Evolutionary conservation across 176 grass and related monocot genomes (phyloP), one percentile per base, ranked within the genome.

Genomic region (Bonia amplexicaulis): DNA sequence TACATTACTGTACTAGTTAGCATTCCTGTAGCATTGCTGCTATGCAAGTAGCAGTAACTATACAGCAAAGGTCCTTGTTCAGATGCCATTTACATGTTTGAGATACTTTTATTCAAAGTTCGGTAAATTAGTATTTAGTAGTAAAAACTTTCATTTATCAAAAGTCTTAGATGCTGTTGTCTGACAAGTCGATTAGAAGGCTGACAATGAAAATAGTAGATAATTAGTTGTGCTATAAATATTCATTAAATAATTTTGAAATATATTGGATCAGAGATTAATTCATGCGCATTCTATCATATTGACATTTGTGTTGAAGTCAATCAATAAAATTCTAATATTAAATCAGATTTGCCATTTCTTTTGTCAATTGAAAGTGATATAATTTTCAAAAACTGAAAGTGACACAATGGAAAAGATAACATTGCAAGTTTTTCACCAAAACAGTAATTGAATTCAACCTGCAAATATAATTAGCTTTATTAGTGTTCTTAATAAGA

Each of bases 261-360:
- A 31, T 52, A 41, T 55, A 40, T 47, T 35, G 27, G 12, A 47
- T 17, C 8, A 31, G 6, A 49, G 12, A 62, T 51, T 39, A 73
- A 15, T 65, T 65, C 27, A 58, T 88, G 52, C 59, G 15, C 37
- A 70, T 83, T 22, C 42, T 27, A 71, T 69, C 53, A 52, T 51
- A 54, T 78, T 35, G 23, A 78, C 66, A 63, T 63, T 54, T 82
- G 22, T 83, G 44, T 29, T 77, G 42, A 88, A 88, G 52, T 76
- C 80, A 71, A 77, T 77, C 64, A 42, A 59, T 51, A 77, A 83
- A 9, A 48, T 41, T 60, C 1, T 29, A 27, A 48, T 41, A 49
- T 12, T 59, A 40, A 79, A 35, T 52, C 33, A 23, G 19, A 70
- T 20, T 48, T 76, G 14, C 9, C 27, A 70, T 76, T 77, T 35